Base-by-base conservation (phyloP, 495 filamentous ascomycete species). In the Talaromyces trachyspermus region DNA sequence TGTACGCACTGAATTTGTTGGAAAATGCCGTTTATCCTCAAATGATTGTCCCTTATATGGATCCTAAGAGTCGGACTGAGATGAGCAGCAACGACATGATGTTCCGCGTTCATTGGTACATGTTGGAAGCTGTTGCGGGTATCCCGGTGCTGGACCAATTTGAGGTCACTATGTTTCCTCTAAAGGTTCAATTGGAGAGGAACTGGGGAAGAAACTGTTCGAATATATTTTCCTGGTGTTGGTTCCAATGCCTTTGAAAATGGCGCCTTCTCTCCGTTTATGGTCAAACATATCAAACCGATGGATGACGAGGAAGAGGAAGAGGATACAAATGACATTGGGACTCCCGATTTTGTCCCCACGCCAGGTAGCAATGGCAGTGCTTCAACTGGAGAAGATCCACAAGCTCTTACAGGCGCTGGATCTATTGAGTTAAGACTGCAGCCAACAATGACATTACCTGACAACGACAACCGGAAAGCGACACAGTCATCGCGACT, bases 101-200 rank as follows among this genome's bases (percentile, higher is more conserved):
- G 85, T 77, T 97, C 36, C 79, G 84, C 26, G 84, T 99, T 25
- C 89, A 89, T 54, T 99, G 92, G 88, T 83, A 95, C 58, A 95
- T 95, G 88, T 75, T 97, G 5, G 92, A 99, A 61, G 92, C 91
- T 27, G 95, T 99, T 58, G 92, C 91, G 33, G 92, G 92, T 26
- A 97, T 99, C 54, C 89, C 92, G 1, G 90, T 99, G 37, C 83
- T 97, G 72, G 90, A 97, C 53, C 85, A 94, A 58, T 99, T 99
- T 53, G 92, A 99, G 62, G 85, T 99, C 42, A 86, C 89, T 50
- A 68, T 97, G 8, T 89, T 92, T 61, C 92, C 92, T 1, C 77
- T 99, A 54, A 95, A 87, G 59, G 79, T 99, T 23, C 94, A 99
- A 60, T 74, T 99, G 19, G 92, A 99, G 65, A 81, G 80, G 91